Base-by-base conservation (phyloP, 345 rosid species). In the Ailanthus altissimus region DNA sequence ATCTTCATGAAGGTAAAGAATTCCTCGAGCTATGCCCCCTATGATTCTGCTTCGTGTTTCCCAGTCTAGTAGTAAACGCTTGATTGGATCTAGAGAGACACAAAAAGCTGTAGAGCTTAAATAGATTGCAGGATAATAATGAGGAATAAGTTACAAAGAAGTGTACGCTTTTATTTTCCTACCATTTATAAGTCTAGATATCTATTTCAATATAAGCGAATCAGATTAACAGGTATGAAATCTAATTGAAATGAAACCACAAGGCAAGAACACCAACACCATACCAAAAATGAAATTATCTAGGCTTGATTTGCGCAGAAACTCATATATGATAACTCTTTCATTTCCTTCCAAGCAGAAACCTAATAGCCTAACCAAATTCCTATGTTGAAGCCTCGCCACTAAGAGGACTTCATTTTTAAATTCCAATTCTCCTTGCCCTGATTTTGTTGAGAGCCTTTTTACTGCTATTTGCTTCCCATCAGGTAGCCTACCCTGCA, bases 331-430 rank as follows among this genome's bases (percentile, higher is more conserved):
- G 43, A 87, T 82, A 57, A 88, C 51, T 77, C 85, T 84, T 71
- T 88, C 89, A 16, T 72, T 21, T 32, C 81, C 80, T 18, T 83
- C 72, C 25, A 83, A 72, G 79, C 84, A 84, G 75, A 79, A 88
- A 69, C 85, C 88, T 18, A 80, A 8, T 38, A 80, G 88, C 63
- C 82, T 83, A 56, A 85, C 83, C 71, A 85, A 61, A 54, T 89
- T 86, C 75, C 87, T 81, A 54, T 89, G 92, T 26, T 84, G 92
- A 62, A 89, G 89, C 72, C 73, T 86, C 53, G 87, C 87, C 46
- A 87, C 80, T 56, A 87, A 54, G 18, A 76, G 2, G 9, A 86
- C 75, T 70, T 87, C 90, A 49, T 87, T 89, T 79, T 79, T 83
- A 77, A 89, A 86, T 80, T 89, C 86, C 0, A 46, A 8, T 43